A percentile compares a stretch with the other conserved stretches of the same genome.
Evolutionary conservation across 345 rosid genomes (phyloP).

Genomic region (Combretum micranthum): DNA sequence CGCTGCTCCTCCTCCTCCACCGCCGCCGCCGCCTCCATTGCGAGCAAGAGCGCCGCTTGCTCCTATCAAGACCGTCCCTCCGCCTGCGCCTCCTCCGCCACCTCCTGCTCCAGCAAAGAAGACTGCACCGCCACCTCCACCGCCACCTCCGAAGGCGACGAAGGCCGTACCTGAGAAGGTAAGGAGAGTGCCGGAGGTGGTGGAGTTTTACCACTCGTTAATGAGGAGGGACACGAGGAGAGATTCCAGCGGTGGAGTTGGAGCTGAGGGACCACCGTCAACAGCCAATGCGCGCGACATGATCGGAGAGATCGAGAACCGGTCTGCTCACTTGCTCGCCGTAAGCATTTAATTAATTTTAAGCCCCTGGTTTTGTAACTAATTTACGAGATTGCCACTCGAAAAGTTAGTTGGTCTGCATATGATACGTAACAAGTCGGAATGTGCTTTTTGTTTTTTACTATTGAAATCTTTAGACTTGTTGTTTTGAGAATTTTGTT

Average conservation of each 20-base stretch:
- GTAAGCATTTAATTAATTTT: slow-evolving; percentile 37
- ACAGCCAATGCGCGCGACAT: slow-evolving; percentile 72
- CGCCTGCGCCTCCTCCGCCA: slow-evolving; percentile 16
- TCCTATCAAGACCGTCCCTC: background rate
- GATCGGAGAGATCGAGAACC: slow-evolving; percentile 99
- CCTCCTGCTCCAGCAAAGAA: slow-evolving; percentile 7
- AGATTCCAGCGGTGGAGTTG: slow-evolving; percentile 44
- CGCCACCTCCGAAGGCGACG: slow-evolving; percentile 47
- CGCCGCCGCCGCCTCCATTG: slow-evolving; percentile 57
- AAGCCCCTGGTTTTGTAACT: slow-evolving; percentile 8
- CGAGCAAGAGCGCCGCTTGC: slow-evolving; percentile 20
- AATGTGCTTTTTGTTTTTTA: too few relatives aligned
- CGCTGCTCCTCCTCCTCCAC: slow-evolving; percentile 7
- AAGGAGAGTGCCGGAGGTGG: slow-evolving; percentile 88
- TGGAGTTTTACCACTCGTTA: slow-evolving; percentile 91
- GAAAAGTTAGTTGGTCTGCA: background rate
- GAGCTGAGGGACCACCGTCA: slow-evolving; percentile 33
- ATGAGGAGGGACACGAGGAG: slow-evolving; percentile 85
- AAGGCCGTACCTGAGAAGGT: slow-evolving; percentile 53
- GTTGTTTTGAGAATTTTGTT: too few relatives aligned
- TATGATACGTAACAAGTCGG: slow-evolving; percentile 16
- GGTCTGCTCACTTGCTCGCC: slow-evolving; percentile 84
- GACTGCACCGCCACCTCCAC: slow-evolving; percentile 61
- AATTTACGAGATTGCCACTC: slow-evolving; percentile 40
- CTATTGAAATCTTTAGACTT: too few relatives aligned